A percentile compares a stretch with the other conserved stretches of the same genome.
phyloP scores from a whole-genome alignment of 2,329 filamentous ascomycete genomes.

The Colletotrichum liriopes region DNA sequence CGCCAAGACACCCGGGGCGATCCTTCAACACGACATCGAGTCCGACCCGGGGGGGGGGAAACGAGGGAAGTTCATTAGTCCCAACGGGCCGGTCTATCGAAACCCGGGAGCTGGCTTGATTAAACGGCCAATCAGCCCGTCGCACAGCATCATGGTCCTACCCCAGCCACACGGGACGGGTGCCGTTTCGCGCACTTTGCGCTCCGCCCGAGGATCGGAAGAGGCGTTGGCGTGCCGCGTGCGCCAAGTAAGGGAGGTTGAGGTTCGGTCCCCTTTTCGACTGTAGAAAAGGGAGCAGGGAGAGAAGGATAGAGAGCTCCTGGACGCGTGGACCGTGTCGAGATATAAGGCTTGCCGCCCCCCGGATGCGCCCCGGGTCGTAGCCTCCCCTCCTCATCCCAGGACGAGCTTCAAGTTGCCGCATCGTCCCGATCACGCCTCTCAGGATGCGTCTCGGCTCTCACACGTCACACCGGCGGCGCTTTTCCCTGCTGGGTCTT shows the following conservation, averaged over 20 bases:
- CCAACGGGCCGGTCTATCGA: not conserved
- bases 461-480: not conserved
- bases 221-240: not conserved
- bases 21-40: not conserved
- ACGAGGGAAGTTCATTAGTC: not conserved
- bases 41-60: not conserved
- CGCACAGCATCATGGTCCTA: not conserved
- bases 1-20: constrained; percentile 28
- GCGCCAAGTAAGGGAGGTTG: not conserved
- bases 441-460: constrained; percentile 5
- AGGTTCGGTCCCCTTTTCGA: not conserved
- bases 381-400: not conserved
- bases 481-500: not conserved
- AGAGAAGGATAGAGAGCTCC: no score
- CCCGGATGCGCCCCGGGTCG: not conserved
- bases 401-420: no score
- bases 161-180: not conserved
- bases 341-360: not conserved
- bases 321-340: not conserved
- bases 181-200: no score
- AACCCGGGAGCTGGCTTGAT: not conserved
- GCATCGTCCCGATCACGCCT: not conserved
- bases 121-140: constrained; percentile 7
- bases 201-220: not conserved
- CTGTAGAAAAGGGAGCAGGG: not conserved